Evolutionary conservation across 768 basidiomycete species (phyloP).

Genomic region (Gautieria morchelliformis): DNA sequence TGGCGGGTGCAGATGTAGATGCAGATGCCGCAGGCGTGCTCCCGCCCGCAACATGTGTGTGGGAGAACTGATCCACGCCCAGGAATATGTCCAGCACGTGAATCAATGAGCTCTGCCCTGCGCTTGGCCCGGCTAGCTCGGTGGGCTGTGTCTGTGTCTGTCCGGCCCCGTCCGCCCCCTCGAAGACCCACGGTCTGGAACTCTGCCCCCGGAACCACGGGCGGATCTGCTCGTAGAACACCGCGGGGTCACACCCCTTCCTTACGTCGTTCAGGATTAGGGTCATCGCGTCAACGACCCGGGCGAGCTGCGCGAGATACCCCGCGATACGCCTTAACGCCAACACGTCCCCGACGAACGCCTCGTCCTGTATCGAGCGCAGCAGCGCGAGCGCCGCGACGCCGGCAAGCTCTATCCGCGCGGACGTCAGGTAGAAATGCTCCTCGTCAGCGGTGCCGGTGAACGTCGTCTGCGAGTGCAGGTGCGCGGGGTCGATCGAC

Average conservation of each 20-base stretch:
- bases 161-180: constrained; percentile 42
- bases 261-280: constrained; percentile 53
- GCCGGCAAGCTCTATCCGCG: constrained; percentile 79
- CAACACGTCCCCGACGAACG: constrained; percentile 57
- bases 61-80: constrained; percentile 48
- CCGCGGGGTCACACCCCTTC: constrained; percentile 59
- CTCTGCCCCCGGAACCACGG: constrained; percentile 79
- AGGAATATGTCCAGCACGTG: constrained; percentile 68
- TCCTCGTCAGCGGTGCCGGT: constrained; percentile 73
- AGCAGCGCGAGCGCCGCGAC: constrained; percentile 80
- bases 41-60: constrained; percentile 14
- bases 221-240: constrained; percentile 62
- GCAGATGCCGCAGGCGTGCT: neutral
- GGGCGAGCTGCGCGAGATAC: constrained; percentile 56
- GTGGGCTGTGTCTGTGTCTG: constrained; percentile 29
- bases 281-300: constrained; percentile 55
- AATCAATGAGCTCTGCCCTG: constrained; percentile 73
- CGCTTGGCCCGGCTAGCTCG: constrained; percentile 68
- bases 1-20: neutral
- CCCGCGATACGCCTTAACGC: constrained; percentile 38
- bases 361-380: constrained; percentile 79
- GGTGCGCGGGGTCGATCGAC: constrained; percentile 23
- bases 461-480: constrained; percentile 60
- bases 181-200: constrained; percentile 48
- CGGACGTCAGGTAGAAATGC: constrained; percentile 81